Base-by-base conservation (phyloP, 108 stramenopile genomes). In the Pseudonitzschia delicatissima region DNA sequence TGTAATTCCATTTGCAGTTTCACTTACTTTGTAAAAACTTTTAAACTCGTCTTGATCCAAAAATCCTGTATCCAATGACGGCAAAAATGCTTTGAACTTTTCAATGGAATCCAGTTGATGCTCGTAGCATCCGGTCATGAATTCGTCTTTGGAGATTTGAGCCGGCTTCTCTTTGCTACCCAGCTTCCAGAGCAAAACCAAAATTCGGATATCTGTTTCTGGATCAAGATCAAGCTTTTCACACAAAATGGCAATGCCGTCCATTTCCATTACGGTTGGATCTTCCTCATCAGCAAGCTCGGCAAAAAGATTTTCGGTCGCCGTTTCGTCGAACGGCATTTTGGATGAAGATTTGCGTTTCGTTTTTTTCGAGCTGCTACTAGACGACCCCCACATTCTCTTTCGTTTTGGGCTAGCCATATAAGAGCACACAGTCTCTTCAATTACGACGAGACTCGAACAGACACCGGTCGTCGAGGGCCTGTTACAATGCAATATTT, bases 161-260 rank as follows among this genome's bases (percentile, higher is more conserved):
- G 82, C 87, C 5, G 95, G 93, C 65, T 93, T 93, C 39, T 83
- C 81, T 21, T 81, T 79, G 7, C 88, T 84, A 2, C 90, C 92
- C 17, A 94, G 44, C 73, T 91, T 95, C 81, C 83, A 87, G 47
- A 94, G 70, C 57, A 96, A 64, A 8, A 96, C 94, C 51, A 96
- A 64, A 32, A 95, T 80, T 17, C 95, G 86, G 20, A 94, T 68
- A 66, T 96, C 94, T 25, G 83, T 84, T 45, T 80, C 62, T 20
- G 92, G 83, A 73, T 96, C 93, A 3, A 95, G 63, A 20, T 79
- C 88, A 23, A 96, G 69, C 47, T 87, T 78, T 60, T 91, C 87
- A 65, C 90, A 87, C 31, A 94, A 82, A 47, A 62, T 77, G 57
- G 62, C 71, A 51, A 94, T 91, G 36, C 91, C 90, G 57, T 91